Evolutionary conservation across 2,329 filamentous ascomycete species (phyloP).

Genomic region (Colletotrichum incanum): DNA sequence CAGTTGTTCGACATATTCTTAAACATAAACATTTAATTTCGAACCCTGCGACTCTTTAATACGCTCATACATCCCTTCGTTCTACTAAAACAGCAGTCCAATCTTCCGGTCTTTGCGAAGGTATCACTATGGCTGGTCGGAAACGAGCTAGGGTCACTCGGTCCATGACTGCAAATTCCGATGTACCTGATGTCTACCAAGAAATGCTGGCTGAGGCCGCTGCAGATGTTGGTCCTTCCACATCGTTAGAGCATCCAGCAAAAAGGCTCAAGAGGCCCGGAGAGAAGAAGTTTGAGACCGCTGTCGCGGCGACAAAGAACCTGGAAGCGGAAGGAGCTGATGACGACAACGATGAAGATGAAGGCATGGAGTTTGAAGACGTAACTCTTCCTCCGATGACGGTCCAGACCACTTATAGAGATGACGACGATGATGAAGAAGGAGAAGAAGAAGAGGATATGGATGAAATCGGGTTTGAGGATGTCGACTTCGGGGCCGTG

Average conservation of each 20-base stretch:
- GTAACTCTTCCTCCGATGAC: conserved; percentile 63
- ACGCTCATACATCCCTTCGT: not conserved
- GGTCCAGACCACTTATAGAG: conserved; percentile 66
- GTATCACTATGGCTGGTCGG: conserved; percentile 45
- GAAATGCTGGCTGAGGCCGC: conserved; percentile 67
- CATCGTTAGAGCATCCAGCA: conserved; percentile 56
- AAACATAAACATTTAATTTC: not conserved
- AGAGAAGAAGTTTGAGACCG: conserved; percentile 40
- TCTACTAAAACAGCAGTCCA: not conserved
- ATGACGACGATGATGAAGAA: conserved; percentile 61
- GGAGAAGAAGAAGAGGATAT: conserved; percentile 57
- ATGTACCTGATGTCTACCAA: conserved; percentile 60
- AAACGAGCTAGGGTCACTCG: conserved; percentile 48
- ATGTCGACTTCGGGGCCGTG: conserved; percentile 61
- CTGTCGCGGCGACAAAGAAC: not conserved
- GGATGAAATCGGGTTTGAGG: conserved; percentile 63
- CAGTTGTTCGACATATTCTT: not conserved
- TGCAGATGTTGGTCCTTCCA: conserved; percentile 46
- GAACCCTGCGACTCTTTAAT: not conserved
- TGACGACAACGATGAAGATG: conserved; percentile 56
- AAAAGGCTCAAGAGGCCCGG: conserved; percentile 58
- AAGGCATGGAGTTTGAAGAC: conserved; percentile 66
- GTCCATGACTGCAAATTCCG: conserved; percentile 41
- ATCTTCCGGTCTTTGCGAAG: not conserved
- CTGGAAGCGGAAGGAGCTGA: conserved; percentile 44